phyloP scores from a whole-genome alignment of 2,329 filamentous ascomycete genomes.

The Aspergillus aculeatus region DNA sequence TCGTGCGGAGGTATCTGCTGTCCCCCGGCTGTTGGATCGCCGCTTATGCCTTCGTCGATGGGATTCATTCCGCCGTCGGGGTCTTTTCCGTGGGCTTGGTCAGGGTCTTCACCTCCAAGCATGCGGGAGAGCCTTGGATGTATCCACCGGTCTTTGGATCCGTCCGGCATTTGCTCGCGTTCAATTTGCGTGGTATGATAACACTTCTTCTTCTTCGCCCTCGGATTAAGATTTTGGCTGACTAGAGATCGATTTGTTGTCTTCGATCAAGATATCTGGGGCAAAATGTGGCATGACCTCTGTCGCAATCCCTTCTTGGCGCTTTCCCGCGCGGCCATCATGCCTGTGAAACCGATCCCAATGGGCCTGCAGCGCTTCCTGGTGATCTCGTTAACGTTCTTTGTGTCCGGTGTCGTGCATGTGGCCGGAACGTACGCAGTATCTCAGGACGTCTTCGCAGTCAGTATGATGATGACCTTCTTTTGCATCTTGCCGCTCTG shows the following conservation, averaged over 20 bases:
- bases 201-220: too few relatives aligned
- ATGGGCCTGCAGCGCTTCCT: constrained; percentile 1
- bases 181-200: constrained; percentile 13
- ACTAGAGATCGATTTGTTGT: too few relatives aligned
- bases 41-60: constrained; percentile 18
- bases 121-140: constrained; percentile 19
- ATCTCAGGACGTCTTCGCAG: constrained; percentile 6
- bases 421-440: constrained; percentile 15
- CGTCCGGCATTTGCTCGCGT: constrained; percentile 10
- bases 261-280: constrained; percentile 16
- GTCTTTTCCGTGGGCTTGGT: constrained; percentile 10
- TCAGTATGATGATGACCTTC: constrained; percentile 18
- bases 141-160: constrained; percentile 18
- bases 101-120: not conserved
- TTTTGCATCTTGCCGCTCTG: constrained; percentile 15
- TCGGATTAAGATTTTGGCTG: too few relatives aligned
- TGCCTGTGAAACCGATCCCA: not conserved
- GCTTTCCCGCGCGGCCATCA: constrained; percentile 7
- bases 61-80: constrained; percentile 8
- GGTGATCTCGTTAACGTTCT: constrained; percentile 13
- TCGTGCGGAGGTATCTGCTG: constrained; percentile 10
- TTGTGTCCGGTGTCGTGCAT: constrained; percentile 15
- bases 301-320: constrained; percentile 17
- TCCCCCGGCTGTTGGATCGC: constrained; percentile 16
- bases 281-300: constrained; percentile 21